Conservation (phyloP, 768 basidiomycete genomes). For the Lepiota subincarnata region DNA sequence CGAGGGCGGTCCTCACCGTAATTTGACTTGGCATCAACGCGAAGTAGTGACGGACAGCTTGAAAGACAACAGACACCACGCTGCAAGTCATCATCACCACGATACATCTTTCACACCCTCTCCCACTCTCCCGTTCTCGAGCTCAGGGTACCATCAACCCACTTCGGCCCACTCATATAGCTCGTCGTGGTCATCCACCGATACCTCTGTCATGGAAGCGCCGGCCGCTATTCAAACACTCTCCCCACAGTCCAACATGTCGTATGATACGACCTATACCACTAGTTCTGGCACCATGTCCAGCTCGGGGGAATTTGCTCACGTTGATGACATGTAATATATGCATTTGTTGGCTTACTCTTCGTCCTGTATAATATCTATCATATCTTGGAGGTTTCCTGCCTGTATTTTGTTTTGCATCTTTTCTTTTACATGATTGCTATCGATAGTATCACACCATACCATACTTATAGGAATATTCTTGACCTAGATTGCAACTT, state of each 20-base stretch:
- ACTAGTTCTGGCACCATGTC: slow-evolving; percentile 32
- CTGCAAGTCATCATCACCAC: slow-evolving; percentile 30
- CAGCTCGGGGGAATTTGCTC: slow-evolving; percentile 40
- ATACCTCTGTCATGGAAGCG: slow-evolving; percentile 27
- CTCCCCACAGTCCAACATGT: slow-evolving; percentile 21
- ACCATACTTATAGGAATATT: slow-evolving; percentile 4
- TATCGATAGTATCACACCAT: background rate
- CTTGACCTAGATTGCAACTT: background rate
- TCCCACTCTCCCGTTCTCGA: slow-evolving; percentile 31
- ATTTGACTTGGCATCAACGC: slow-evolving; percentile 34
- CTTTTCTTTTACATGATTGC: background rate
- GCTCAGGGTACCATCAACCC: slow-evolving; percentile 31
- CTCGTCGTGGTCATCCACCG: slow-evolving; percentile 35
- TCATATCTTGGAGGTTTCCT: slow-evolving; percentile 7
- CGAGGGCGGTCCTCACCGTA: slow-evolving; percentile 21
- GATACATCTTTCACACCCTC: slow-evolving; percentile 30
- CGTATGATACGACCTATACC: slow-evolving; percentile 30
- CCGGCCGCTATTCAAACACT: slow-evolving; percentile 30
- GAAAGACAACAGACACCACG: slow-evolving; percentile 24
- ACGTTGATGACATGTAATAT: slow-evolving; percentile 29
- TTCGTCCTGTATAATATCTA: slow-evolving; percentile 1
- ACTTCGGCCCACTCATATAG: slow-evolving; percentile 30
- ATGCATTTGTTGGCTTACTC: background rate
- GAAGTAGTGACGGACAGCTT: slow-evolving; percentile 8
- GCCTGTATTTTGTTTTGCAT: background rate